Base-by-base conservation (phyloP, 2,329 filamentous ascomycete species). In the Trichoderma aggressivum region DNA sequence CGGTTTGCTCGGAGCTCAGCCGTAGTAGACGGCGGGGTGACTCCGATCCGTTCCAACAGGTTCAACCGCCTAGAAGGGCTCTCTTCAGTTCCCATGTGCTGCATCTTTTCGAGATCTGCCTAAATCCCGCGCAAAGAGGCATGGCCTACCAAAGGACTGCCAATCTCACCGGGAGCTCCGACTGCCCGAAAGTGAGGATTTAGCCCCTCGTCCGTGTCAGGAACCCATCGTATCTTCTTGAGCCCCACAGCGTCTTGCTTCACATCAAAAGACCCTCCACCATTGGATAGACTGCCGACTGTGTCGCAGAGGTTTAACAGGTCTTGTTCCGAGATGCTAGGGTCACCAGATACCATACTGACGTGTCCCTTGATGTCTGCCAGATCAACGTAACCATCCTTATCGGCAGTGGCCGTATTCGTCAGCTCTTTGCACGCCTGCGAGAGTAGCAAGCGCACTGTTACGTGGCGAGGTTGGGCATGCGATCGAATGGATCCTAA, bases 271-370 rank as follows among this genome's bases (percentile, higher is more conserved):
- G 88, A 91, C n/a, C 96, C 96, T 58, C 95, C 95, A 59, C 96
- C 96, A 76, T 98, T 98, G 72, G 91, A 89, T 2, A 84, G 79
- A 76, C 92, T 97, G 71, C 96, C 96, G 79, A 97, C 93, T 0
- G 95, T 97, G 76, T 98, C 95, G 79, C 93, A 96, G 71, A 97
- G 91, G 71, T 92, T 90, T 50, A 95, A 86, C 75, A 98, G 86
- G 76, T 98, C 94, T 30, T 86, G 77, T 84, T 89, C 80, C 74
- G 85, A 76, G 36, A 81, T 76, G 65, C 62, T 76, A 14, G 74
- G 61, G 11, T 82, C 80, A n/a, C 78, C 79, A 7, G 78, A 77
- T 71, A 91, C 87, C 68, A 85, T 85, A 68, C 90, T 89, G 34
- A 92, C 85, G 69, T 88, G 86, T 11, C 91, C 87, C 75, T 94